A percentile compares a stretch with the other conserved stretches of the same genome.
Evolutionary conservation across 2,329 filamentous ascomycete genomes (phyloP).

Genomic region (Microsporum ferrugineum): DNA sequence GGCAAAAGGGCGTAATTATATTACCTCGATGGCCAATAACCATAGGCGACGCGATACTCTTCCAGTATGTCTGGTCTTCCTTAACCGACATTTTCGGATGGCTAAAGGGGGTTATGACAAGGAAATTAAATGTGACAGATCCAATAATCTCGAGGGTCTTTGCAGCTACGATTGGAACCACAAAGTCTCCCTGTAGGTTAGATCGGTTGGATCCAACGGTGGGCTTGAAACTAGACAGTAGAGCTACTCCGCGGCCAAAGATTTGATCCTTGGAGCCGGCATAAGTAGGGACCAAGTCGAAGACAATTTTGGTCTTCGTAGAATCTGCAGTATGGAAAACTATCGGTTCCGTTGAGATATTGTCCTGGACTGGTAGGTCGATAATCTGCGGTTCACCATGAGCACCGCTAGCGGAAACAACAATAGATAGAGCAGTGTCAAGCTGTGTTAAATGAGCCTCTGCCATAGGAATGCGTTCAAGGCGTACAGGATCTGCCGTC

Average conservation of each 20-base stretch:
- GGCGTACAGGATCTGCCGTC: conserved; percentile 62
- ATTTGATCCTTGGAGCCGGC: conserved; percentile 69
- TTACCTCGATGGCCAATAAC: conserved; percentile 54
- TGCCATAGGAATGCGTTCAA: conserved; percentile 77
- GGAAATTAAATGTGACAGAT: conserved; percentile 90
- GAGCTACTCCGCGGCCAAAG: conserved; percentile 76
- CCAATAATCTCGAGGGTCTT: conserved; percentile 82
- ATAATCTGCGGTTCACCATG: conserved; percentile 78
- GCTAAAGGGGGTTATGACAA: conserved; percentile 85
- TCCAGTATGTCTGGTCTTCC: conserved; percentile 91
- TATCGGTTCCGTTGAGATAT: conserved; percentile 85
- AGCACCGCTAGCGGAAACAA: conserved; percentile 76
- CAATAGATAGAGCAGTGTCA: conserved; percentile 84
- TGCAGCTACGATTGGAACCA: conserved; percentile 77
- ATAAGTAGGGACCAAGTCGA: conserved; percentile 93
- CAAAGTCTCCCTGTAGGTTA: conserved; percentile 82
- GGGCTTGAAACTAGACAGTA: conserved; percentile 76
- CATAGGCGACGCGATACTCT: conserved; percentile 80
- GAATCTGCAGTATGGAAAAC: conserved; percentile 72
- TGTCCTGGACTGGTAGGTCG: conserved; percentile 87
- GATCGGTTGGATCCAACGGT: conserved; percentile 76
- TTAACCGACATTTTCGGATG: conserved; percentile 91
- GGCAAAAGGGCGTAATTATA: conserved; percentile 6
- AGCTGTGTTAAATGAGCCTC: conserved; percentile 87
- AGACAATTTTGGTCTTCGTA: conserved; percentile 73